Evolutionary conservation across 202 grass and related monocot species (phyloP).

Genomic region (Panicum virgatum): DNA sequence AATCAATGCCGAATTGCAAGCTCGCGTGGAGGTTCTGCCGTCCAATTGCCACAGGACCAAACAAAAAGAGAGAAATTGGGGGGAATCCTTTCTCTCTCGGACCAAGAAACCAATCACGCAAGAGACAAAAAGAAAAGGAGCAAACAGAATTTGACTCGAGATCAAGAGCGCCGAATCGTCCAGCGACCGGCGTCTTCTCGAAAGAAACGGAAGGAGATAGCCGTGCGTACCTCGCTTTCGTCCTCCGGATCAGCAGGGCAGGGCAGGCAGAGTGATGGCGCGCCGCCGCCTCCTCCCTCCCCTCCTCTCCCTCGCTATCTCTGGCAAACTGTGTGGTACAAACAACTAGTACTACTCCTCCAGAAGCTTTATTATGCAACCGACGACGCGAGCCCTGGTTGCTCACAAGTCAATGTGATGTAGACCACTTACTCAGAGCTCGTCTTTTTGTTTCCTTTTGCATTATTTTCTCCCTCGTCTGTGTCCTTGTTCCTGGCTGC

Average conservation of each 20-base stretch:
- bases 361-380: slow-evolving; percentile 39
- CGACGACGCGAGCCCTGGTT: slow-evolving; percentile 32
- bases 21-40: too few relatives aligned
- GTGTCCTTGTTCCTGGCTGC: neutral
- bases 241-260: slow-evolving; percentile 2
- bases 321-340: slow-evolving; percentile 6
- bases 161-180: neutral
- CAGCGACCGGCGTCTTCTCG: neutral
- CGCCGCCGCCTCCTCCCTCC: neutral
- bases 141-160: neutral
- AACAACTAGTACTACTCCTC: neutral
- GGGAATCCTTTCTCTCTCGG: neutral
- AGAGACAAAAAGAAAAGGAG: neutral
- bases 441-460: slow-evolving; percentile 2
- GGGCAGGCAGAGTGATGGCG: slow-evolving; percentile 24
- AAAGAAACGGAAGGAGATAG: neutral
- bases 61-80: neutral
- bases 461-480: neutral
- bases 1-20: neutral
- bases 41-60: neutral
- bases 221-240: slow-evolving; percentile 20
- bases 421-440: too few relatives aligned
- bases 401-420: slow-evolving; percentile 46
- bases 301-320: neutral
- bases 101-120: slow-evolving; percentile 5